These are phyloP conservation scores for Xylariaceae sp. DNA, from an alignment of 2,329 filamentous ascomycete species.

Conservation along the genomic window DNA sequence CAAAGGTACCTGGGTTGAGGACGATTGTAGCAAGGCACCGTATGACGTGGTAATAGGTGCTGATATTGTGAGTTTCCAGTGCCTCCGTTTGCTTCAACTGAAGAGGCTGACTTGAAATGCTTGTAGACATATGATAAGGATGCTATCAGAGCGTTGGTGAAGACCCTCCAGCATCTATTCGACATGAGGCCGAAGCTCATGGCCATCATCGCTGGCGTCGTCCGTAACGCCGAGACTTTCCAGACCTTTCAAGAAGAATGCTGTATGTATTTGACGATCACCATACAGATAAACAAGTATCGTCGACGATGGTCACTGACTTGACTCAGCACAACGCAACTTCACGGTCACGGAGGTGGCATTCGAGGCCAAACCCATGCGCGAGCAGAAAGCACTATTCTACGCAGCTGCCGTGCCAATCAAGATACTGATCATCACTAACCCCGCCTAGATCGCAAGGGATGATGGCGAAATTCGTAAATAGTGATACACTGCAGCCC, in stretches of 20 bases:
- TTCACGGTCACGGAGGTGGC: constrained; percentile 34
- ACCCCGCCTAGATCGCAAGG: no score
- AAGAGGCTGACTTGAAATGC: neutral
- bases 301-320: neutral
- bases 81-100: neutral
- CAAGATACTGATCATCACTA: constrained; percentile 23
- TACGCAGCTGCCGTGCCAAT: constrained; percentile 32
- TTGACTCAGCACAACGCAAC: constrained; percentile 23
- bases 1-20: constrained; percentile 20
- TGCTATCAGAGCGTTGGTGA: constrained; percentile 52
- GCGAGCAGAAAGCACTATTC: constrained; percentile 42
- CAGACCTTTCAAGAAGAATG: constrained; percentile 53
- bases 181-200: constrained; percentile 44
- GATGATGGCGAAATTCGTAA: no score
- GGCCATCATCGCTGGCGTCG: constrained; percentile 56
- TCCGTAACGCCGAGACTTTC: constrained; percentile 60
- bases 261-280: constrained; percentile 38
- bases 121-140: constrained; percentile 56
- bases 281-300: no score
- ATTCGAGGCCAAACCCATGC: constrained; percentile 36
- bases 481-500: no score
- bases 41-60: constrained; percentile 28
- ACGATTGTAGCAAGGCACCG: constrained; percentile 15
- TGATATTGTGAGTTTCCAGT: constrained; percentile 23
- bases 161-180: constrained; percentile 52